phyloP scores from a whole-genome alignment of 768 basidiomycete species.

The Grammothele lineata region DNA sequence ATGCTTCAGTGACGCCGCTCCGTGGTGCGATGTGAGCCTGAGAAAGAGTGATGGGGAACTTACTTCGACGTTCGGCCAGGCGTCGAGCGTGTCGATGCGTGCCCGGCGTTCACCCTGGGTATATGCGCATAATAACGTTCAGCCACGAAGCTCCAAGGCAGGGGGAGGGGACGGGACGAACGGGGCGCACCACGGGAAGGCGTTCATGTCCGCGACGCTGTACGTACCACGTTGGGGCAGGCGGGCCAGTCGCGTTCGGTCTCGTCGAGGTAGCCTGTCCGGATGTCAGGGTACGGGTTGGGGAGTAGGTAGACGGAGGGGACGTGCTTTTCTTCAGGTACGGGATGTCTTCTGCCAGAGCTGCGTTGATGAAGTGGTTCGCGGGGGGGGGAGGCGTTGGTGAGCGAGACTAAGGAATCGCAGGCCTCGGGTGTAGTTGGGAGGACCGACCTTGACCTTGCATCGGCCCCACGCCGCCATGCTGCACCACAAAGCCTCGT shows the following conservation, averaged over 20 bases:
- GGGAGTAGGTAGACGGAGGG: background rate
- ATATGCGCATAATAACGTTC: background rate
- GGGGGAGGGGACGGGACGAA: background rate
- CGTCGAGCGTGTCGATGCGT: slow-evolving; percentile 46
- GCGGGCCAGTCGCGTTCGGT: slow-evolving; percentile 77
- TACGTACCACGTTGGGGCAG: slow-evolving; percentile 64
- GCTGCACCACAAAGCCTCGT: slow-evolving; percentile 35
- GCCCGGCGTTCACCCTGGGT: slow-evolving; percentile 38
- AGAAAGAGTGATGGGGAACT: background rate
- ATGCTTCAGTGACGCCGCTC: too few species aligned
- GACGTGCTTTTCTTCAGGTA: slow-evolving; percentile 60
- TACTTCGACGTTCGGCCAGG: slow-evolving; percentile 62
- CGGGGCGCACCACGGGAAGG: slow-evolving; percentile 46
- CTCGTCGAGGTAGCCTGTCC: slow-evolving; percentile 73
- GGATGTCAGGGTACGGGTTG: background rate
- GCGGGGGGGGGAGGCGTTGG: slow-evolving; percentile 20
- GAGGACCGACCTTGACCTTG: slow-evolving; percentile 56
- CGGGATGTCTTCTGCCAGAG: slow-evolving; percentile 64
- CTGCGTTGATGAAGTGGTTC: slow-evolving; percentile 60
- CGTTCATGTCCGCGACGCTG: slow-evolving; percentile 71
- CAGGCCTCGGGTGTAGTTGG: too few species aligned
- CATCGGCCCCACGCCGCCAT: slow-evolving; percentile 79
- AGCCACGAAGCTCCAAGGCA: too few species aligned
- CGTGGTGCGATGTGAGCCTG: too few species aligned
- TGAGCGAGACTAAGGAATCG: background rate